Base-by-base conservation (phyloP, 2,329 filamentous ascomycete genomes). In the Cercospora canescens region DNA sequence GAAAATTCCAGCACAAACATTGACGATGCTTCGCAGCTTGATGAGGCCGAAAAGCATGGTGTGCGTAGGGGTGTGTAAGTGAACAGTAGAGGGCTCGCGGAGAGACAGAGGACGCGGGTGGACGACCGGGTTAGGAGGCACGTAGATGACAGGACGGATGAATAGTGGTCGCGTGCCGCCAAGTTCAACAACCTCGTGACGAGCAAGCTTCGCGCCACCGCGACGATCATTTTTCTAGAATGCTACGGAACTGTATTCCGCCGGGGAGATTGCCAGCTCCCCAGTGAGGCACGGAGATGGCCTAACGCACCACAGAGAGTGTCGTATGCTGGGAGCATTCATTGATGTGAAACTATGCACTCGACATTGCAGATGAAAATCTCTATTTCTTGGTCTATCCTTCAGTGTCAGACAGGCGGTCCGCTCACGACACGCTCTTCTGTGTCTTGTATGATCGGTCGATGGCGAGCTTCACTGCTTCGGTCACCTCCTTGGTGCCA, bases 401-500 rank as follows among this genome's bases (percentile, higher is more conserved):
- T 24, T 28, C 45, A 21, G 18, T n/a, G 8, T 24, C 18, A 14
- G 11, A 50, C 24, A n/a, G 24, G 12, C 26, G 26, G 5, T 14
- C 12, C 14, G 21, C 45, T 50, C 45, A 50, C 45, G 45, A 56
- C 16, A 30, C 56, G 18, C 60, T 39, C 65, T 64, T 63, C 37
- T 67, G 56, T 18, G 50, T 28, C 48, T 64, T 67, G 39, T 62
- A 67, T 21, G 65, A 57, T 18, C 50, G 69, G 66, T 76, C 73
- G 1, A 82, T 74, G 66, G 81, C 79, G 6, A 71, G 70, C 63
- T 78, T 79, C 0, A 83, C 79, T 1, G 80, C 80, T 57, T 79
- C 75, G 1, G 80, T 82, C 1, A 82, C 81, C 58, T 81, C 77
- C 62, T 79, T 76, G 0, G 80, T 83, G 8, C 68, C 74, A 0